Percentiles rank a stretch among this genome's conserved stretches.
Conservation (phyloP, 2,329 filamentous ascomycete genomes). For the Cladophialophora yegresii region DNA sequence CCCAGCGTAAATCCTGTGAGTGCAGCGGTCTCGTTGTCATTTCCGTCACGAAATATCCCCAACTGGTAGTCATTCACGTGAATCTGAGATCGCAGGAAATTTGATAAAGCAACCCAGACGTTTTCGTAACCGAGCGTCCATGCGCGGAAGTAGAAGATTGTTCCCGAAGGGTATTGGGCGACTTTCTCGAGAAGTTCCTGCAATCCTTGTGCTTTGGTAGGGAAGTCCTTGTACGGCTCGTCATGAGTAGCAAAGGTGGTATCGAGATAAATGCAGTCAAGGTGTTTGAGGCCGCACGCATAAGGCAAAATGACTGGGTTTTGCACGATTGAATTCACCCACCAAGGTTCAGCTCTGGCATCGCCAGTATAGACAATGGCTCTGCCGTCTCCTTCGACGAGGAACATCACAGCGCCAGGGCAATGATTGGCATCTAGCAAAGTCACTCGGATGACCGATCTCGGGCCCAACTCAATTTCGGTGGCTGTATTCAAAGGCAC, state of each 20-base stretch:
- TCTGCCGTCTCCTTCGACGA: conserved; percentile 72
- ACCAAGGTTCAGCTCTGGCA: conserved; percentile 80
- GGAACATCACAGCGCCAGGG: conserved; percentile 85
- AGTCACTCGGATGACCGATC: conserved; percentile 72
- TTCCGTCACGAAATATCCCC: conserved; percentile 68
- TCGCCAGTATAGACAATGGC: conserved; percentile 88
- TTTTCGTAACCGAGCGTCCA: conserved; percentile 96
- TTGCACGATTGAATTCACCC: conserved; percentile 71
- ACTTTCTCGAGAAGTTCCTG: conserved; percentile 72
- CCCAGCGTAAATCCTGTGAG: conserved; percentile 74
- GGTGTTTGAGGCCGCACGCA: conserved; percentile 61
- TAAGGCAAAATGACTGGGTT: conserved; percentile 77
- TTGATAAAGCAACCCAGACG: conserved; percentile 80
- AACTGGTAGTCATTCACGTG: conserved; percentile 83
- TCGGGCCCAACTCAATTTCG: conserved; percentile 69
- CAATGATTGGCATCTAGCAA: conserved; percentile 92
- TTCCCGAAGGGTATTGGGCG: conserved; percentile 67
- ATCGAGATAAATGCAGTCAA: conserved; percentile 87
- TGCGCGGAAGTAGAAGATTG: conserved; percentile 78
- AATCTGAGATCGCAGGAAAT: conserved; percentile 68
- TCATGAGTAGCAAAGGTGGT: conserved; percentile 70
- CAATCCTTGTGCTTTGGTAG: conserved; percentile 72
- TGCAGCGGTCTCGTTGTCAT: conserved; percentile 62
- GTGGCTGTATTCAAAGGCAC: conserved; percentile 81
- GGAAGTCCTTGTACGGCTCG: conserved; percentile 55